These are phyloP conservation scores for Suhomyces prunicola DNA, from an alignment of 805 yeast species.

Conservation along the genomic window DNA sequence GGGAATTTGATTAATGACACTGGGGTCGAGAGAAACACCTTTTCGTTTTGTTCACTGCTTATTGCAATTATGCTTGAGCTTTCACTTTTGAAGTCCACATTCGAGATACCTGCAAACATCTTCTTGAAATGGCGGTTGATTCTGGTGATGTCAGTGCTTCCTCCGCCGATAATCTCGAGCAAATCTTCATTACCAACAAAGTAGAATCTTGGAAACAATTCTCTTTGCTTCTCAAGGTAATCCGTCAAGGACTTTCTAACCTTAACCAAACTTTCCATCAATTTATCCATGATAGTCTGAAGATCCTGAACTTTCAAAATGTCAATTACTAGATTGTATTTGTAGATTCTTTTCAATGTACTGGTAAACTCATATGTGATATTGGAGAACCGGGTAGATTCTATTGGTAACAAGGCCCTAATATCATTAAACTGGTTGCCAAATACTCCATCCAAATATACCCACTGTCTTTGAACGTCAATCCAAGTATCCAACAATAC, in stretches of 20 bases:
- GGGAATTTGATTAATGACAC: slow-evolving; percentile 43
- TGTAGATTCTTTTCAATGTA: slow-evolving; percentile 48
- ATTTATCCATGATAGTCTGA: slow-evolving; percentile 43
- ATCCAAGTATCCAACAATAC: slow-evolving; percentile 66
- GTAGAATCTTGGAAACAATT: slow-evolving; percentile 73
- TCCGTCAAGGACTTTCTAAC: slow-evolving; percentile 68
- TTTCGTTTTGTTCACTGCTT: slow-evolving; percentile 66
- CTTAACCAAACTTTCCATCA: slow-evolving; percentile 53
- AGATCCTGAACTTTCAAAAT: slow-evolving; percentile 50
- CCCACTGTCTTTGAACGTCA: slow-evolving; percentile 87
- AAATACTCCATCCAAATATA: slow-evolving; percentile 78
- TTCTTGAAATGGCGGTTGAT: slow-evolving; percentile 62
- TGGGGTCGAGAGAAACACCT: slow-evolving; percentile 37
- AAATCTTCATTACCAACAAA: slow-evolving; percentile 90
- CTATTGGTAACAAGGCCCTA: slow-evolving; percentile 61
- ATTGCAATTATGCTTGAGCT: slow-evolving; percentile 43
- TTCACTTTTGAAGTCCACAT: slow-evolving; percentile 35
- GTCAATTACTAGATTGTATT: slow-evolving; percentile 53
- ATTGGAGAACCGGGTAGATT: slow-evolving; percentile 61
- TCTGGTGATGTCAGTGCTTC: slow-evolving; percentile 42
- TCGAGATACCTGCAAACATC: slow-evolving; percentile 65
- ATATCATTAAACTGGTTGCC: slow-evolving; percentile 54
- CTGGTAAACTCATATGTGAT: slow-evolving; percentile 60
- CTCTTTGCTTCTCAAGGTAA: slow-evolving; percentile 77
- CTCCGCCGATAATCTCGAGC: slow-evolving; percentile 82